phyloP scores from a whole-genome alignment of 164 flowering plant genomes.

The Saururus chinensis region DNA sequence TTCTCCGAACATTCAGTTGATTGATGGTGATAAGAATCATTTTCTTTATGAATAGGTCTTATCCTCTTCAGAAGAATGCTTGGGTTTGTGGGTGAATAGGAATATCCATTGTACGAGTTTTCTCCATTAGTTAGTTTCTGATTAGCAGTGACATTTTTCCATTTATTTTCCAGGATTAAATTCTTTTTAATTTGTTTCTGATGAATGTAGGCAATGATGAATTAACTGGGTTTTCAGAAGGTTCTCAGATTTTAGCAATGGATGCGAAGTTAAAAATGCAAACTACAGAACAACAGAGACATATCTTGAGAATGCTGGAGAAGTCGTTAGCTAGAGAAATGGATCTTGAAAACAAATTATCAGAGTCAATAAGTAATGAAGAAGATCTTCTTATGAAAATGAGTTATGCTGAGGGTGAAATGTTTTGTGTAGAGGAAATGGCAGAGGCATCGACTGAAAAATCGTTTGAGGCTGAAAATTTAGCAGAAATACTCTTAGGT shows the following conservation, averaged over 20 bases:
- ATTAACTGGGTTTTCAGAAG: slow-evolving; percentile 18
- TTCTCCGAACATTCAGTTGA: no score
- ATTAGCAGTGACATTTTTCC: neutral
- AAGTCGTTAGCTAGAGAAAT: slow-evolving; percentile 82
- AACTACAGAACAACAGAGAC: slow-evolving; percentile 57
- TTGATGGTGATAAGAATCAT: no score
- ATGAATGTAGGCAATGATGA: slow-evolving; percentile 30
- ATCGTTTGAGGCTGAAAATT: slow-evolving; percentile 64
- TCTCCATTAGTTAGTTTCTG: no score
- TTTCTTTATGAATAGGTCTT: no score
- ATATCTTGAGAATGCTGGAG: slow-evolving; percentile 73
- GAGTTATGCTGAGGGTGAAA: slow-evolving; percentile 34
- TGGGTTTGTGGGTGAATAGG: no score
- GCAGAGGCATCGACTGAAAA: slow-evolving; percentile 25
- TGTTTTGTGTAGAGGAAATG: slow-evolving; percentile 45
- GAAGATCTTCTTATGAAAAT: slow-evolving; percentile 47
- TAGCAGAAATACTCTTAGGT: slow-evolving; percentile 44
- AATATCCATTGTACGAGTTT: no score
- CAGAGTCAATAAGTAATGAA: slow-evolving; percentile 42
- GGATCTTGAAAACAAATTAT: slow-evolving; percentile 67
- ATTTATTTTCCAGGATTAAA: neutral
- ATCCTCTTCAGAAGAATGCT: no score
- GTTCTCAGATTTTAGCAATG: slow-evolving; percentile 15
- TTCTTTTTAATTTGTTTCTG: slow-evolving; percentile 2
- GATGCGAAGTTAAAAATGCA: slow-evolving; percentile 42